Percentiles rank a stretch among this genome's conserved stretches.
phyloP scores from a whole-genome alignment of 306 rosid species.

The Quercus dentata region DNA sequence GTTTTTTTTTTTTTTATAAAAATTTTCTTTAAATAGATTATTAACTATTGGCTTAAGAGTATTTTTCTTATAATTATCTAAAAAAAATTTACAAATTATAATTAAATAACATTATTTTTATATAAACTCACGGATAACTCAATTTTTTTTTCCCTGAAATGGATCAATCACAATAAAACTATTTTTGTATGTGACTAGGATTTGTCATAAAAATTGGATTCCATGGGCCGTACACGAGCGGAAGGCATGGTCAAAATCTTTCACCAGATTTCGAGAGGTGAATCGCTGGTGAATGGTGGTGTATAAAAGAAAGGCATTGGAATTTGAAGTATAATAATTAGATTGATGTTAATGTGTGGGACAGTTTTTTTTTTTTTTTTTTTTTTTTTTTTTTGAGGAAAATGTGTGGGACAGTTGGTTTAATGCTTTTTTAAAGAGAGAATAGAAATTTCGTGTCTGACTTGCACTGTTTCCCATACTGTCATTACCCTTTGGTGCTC shows the following conservation, averaged over 20 bases:
- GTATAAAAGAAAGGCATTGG: constrained; percentile 47
- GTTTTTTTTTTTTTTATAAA: too few species aligned
- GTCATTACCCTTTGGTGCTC: constrained; percentile 23
- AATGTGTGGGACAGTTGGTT: constrained; percentile 16
- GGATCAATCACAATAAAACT: too few species aligned
- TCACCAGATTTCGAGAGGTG: constrained; percentile 12
- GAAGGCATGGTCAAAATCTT: constrained; percentile 28
- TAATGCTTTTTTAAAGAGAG: constrained; percentile 17
- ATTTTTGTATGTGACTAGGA: too few species aligned
- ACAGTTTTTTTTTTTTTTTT: background rate
- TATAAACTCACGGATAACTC: too few species aligned
- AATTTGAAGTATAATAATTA: constrained; percentile 51
- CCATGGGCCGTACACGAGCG: background rate
- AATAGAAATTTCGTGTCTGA: constrained; percentile 40
- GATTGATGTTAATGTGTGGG: constrained; percentile 17
- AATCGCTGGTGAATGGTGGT: constrained; percentile 5
- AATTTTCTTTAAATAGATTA: too few species aligned
- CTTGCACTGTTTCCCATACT: constrained; percentile 46
- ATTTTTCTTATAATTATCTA: too few species aligned
- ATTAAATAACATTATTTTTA: background rate
- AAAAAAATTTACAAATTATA: too few species aligned
- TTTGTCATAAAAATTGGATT: background rate
- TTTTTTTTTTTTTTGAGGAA: too few species aligned
- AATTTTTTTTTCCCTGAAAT: too few species aligned
- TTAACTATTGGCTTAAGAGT: rapidly evolving